Evolutionary conservation across 352 stramenopile genomes (phyloP), one percentile per base, ranked within the genome.

Genomic region (Phytopythium mirpurense): DNA sequence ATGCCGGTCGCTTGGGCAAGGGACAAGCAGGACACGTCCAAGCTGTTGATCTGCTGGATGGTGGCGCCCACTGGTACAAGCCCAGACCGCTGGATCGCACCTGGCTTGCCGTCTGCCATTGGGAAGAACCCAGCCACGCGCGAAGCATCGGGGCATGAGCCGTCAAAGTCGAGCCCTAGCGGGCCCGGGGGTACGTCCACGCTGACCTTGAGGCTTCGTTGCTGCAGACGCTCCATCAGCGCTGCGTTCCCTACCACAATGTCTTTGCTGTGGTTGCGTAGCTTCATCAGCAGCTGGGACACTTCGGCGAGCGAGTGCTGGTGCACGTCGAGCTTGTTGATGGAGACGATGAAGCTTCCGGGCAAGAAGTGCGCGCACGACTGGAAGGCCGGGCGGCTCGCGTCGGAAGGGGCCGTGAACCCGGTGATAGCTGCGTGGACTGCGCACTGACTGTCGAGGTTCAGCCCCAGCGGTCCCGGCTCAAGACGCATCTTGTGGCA

Each of bases 281-380:
- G 56, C 54, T 88, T 86, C 7, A 53, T 38, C 2, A 88, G 57
- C 24, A 88, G 29, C 18, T 47, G 42, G 0, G 76, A 80, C 5
- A 86, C 66, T 0, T 66, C 60, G 7, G 47, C 55, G n/a, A 85
- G 62, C 21, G 68, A 58, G 36, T 77, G 59, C 8, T 69, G 51
- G 4, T 79, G 84, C 5, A 86, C 77, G 4, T 79, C 62, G 32
- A 88, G 54, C 5, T 72, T 67, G 42, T 93, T 90, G 38, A 96
- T 78, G 14, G 62, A 57, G 38, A 86, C 54, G 49, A 95, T 79
- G 50, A 58, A 73, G 49, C 72, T 83, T 8, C 65, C 68, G 7
- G 72, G 70, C 19, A 84, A 49, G 46, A 79, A 80, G 29, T 61
- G 29, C 4, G 38, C 55, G 34, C 71, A 78, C 12, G 35, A 27